These are phyloP conservation scores for Pelargonium fulgidum DNA, from an alignment of 441 rosid genomes.

Conservation along the genomic window DNA sequence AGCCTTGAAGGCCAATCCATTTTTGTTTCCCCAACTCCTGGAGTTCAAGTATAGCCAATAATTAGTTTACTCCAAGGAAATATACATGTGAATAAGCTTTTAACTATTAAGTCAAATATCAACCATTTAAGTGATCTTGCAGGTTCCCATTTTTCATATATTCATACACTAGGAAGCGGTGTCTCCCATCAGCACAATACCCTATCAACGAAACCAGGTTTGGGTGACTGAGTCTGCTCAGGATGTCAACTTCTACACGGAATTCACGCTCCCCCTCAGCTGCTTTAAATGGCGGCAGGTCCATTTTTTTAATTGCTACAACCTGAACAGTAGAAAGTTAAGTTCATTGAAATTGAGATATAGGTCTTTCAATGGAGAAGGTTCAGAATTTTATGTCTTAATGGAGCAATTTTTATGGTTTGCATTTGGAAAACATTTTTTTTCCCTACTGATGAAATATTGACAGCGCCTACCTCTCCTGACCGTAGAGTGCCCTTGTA, in stretches of 20 bases:
- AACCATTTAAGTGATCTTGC: conserved; percentile 89
- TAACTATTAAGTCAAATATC: conserved; percentile 23
- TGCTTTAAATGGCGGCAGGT: conserved; percentile 63
- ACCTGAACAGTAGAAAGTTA: conserved; percentile 37
- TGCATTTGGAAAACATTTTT: not conserved
- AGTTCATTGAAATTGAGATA: not conserved
- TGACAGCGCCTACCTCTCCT: conserved; percentile 96
- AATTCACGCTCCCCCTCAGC: conserved; percentile 89
- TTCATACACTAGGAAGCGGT: conserved; percentile 85
- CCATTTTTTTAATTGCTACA: conserved; percentile 97
- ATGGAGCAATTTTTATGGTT: no score
- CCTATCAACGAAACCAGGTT: conserved; percentile 82
- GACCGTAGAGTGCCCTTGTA: conserved; percentile 72
- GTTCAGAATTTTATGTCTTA: no score
- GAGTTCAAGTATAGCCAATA: conserved; percentile 16
- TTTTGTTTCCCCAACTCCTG: conserved; percentile 71
- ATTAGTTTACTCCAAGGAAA: conserved; percentile 8
- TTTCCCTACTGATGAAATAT: no score
- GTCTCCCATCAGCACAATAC: conserved; percentile 85
- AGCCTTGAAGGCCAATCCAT: conserved; percentile 77
- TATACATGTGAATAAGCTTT: conserved; percentile 14
- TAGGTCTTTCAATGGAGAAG: not conserved
- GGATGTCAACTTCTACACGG: conserved; percentile 86
- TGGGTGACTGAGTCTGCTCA: conserved; percentile 91
- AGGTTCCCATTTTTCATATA: conserved; percentile 87